Evolutionary conservation across 164 flowering plant genomes (phyloP), one percentile per base, ranked within the genome.

Genomic region (Cinnamomum micranthum): DNA sequence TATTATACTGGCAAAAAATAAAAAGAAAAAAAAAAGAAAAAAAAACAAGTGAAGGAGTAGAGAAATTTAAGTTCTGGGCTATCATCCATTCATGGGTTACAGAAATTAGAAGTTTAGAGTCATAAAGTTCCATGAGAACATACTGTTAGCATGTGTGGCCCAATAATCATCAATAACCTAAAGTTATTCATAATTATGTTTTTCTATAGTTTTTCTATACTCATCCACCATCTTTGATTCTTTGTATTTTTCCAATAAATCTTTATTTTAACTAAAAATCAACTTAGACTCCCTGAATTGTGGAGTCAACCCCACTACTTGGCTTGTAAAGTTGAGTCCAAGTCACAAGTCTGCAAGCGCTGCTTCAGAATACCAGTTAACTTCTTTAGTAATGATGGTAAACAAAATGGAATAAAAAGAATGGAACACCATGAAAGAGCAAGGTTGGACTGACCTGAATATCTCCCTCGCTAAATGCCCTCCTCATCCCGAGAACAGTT

Each of bases 401-500:
- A 55, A 55, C 60, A 55, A 55, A 15, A 4, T 55, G 20, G 20
- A 55, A 55, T 55, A 20, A 55, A 20, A 4, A 15, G 50, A 14
- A 33, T 13, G 69, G 3, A 67, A 33, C 35, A 25, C 14, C 41
- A 1, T 4, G 50, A 67, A 67, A 67, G 60, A 28, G 41, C 41
- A 31, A 67, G 69, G 20, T 6, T 55, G 7, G 68, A 41, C 82
- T 77, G 74, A 96, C 99, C 99, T 91, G 86, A 79, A 96, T 91
- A 81, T 96, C 99, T 80, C 99, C 98, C 78, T 94, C 99, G 77
- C 99, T 96, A 82, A 80, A 92, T 50, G 98, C 91, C 79, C 98
- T 85, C 78, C 99, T 82, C 95, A 96, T 89, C 70, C 97, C 96
- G 86, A 90, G 86, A 76, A 72, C 94, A 71, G 82, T 73, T 66